Base-by-base conservation (phyloP, 305 asterid species). In the Fraxinus dipetala region DNA sequence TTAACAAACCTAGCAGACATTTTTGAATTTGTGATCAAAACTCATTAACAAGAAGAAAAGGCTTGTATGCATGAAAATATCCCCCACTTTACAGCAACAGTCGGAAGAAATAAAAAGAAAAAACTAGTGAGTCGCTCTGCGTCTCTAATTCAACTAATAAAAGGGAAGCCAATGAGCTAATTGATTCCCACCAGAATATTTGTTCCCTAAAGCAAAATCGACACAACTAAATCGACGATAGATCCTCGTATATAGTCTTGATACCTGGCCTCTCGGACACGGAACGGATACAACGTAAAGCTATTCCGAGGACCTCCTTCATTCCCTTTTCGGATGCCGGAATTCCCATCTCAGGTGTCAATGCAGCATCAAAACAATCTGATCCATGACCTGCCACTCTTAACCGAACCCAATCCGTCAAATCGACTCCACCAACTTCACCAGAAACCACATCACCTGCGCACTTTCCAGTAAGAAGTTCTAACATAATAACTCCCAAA, bases 381-480 rank as follows among this genome's bases (percentile, higher is more conserved):
- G 91, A 88, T 2, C 98, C 98, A 18, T 83, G 89, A 0, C 97
- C 97, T 0, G 95, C 91, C 81, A 91, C 98, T 89, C 94, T 91
- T 85, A 96, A 72, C 79, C 97, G 89, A 74, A 96, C 99, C 97
- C 97, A 96, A 69, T 96, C 98, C 0, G 95, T 92, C 90, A 96
- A 80, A 72, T 94, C 97, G 0, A 94, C 95, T 30, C 99, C 98
- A 9, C 99, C 97, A 20, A 91, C 97, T 34, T 89, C 97, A 18
- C 94, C 98, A 1, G 98, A 90, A 18, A 96, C 97, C 13, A 93
- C 99, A 81, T 96, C 98, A 0, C 99, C 99, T 0, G 99, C 99
- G 75, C 99, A 93, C 84, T 92, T 96, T 48, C 99, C 99, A 0
- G 98, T 94, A 2, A 93, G 85, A 72, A 96, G 91, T 70, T 96